phyloP scores from a whole-genome alignment of 768 basidiomycete species.

The Russula sp. region DNA sequence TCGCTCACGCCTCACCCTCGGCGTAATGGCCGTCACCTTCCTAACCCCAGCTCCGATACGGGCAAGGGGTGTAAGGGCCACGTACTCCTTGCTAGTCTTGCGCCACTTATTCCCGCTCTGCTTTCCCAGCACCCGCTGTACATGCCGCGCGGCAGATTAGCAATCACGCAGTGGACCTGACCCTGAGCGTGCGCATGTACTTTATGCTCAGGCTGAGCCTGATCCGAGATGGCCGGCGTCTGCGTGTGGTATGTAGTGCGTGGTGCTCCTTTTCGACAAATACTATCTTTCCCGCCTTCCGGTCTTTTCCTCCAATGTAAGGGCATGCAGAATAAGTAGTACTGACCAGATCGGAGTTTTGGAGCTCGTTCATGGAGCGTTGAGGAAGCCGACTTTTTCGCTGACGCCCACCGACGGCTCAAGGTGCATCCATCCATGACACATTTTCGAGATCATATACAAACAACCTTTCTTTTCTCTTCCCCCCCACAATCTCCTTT shows the following conservation, averaged over 20 bases:
- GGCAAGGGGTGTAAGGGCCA: conserved; percentile 26
- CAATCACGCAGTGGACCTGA: conserved; percentile 45
- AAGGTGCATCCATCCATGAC: conserved; percentile 34
- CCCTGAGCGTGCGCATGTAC: conserved; percentile 49
- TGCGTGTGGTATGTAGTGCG: conserved; percentile 38
- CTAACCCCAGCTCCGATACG: no score
- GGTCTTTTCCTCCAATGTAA: no score
- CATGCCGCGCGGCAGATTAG: conserved; percentile 46
- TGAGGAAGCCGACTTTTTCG: conserved; percentile 37
- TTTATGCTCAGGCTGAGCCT: conserved; percentile 60
- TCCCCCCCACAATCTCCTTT: no score
- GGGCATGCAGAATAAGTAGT: neutral
- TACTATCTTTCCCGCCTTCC: no score
- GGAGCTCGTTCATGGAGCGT: conserved; percentile 37
- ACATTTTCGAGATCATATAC: no score
- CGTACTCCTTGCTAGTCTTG: conserved; percentile 32
- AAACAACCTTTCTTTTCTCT: neutral
- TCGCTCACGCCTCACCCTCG: conserved; percentile 70
- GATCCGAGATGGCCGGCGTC: conserved; percentile 34
- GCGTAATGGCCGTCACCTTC: conserved; percentile 58
- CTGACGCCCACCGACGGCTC: conserved; percentile 37
- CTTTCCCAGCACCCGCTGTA: conserved; percentile 38
- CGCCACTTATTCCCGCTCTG: conserved; percentile 43
- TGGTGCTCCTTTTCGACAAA: neutral
- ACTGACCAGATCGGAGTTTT: neutral